Conservation (phyloP, 169 alveolate species). For the Plasmodium adleri region DNA sequence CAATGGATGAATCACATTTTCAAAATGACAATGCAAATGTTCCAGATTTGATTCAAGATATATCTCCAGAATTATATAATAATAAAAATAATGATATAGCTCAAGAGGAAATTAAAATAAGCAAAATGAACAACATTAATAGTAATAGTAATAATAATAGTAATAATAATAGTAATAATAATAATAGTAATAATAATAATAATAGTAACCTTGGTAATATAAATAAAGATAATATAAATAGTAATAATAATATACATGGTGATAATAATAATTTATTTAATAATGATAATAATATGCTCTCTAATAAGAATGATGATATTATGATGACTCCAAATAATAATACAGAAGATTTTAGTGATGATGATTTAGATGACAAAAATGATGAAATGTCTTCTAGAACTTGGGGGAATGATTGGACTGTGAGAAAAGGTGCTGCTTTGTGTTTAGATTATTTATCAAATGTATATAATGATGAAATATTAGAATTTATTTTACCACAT, state of each 20-base stretch:
- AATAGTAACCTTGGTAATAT: neutral
- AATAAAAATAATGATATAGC: slow-evolving; percentile 81
- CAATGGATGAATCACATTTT: slow-evolving; percentile 91
- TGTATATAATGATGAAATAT: slow-evolving; percentile 83
- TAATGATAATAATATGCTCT: neutral
- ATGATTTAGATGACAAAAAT: slow-evolving; percentile 60
- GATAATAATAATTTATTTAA: neutral
- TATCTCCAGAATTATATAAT: slow-evolving; percentile 85
- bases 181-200: neutral
- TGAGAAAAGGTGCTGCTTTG: slow-evolving; percentile 91
- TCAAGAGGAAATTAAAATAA: slow-evolving; percentile 46
- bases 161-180: neutral
- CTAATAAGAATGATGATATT: neutral
- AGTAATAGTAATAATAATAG: slow-evolving; percentile 8
- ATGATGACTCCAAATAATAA: neutral
- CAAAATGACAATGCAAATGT: slow-evolving; percentile 89
- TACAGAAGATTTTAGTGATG: slow-evolving; percentile 6
- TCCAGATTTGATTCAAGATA: slow-evolving; percentile 89
- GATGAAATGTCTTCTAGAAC: slow-evolving; percentile 88
- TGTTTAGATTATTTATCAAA: slow-evolving; percentile 86
- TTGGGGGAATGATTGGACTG: slow-evolving; percentile 93
- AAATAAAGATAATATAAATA: slow-evolving; percentile 60
- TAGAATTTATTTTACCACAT: slow-evolving; percentile 84
- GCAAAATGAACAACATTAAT: slow-evolving; percentile 28
- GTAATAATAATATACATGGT: too few species aligned